Base-by-base conservation (phyloP, 2,329 filamentous ascomycete species). In the Aspergillus amoenus region DNA sequence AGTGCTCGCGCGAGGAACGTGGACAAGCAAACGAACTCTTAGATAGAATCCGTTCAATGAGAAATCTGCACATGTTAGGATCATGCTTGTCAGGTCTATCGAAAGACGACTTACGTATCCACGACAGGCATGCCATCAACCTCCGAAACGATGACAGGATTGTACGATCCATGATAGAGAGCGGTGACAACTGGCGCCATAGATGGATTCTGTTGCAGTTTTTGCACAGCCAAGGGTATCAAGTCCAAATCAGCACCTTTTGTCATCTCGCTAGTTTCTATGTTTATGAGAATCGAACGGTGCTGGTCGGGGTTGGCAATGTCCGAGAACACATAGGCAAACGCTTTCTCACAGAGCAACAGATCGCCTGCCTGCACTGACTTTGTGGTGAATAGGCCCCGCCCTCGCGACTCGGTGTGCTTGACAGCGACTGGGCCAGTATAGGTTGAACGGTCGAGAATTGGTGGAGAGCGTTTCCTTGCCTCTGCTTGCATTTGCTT, bases 321-420 rank as follows among this genome's bases (percentile, higher is more conserved):
- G 27, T 64, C 55, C n/a, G 54, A 30, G 34, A 61, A 66, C 7
- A 55, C 60, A 63, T 82, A 75, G 0, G 67, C 67, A 62, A 84
- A 83, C 0, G 82, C 82, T 59, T 85, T 85, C 58, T 85, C 83
- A 46, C 81, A 84, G 1, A 85, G 61, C 0, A 86, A 66, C 2
- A 84, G 69, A 4, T 84, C 79, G 0, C 82, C 82, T 0, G 78
- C 75, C 37, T 73, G 71, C 2, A 86, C 79, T 0, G 70, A 62
- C 18, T 70, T 68, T 0, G 76, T 82, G 0, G 79, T 80, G 61
- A 84, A 86, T 0, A 85, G 67, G 0, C 83, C 83, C 2, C 75
- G 73, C 2, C 81, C 82, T n/a, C 75, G 72, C 6, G 68, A 75
- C 1, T 67, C 64, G 0, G 78, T 77, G 6, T 65, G 45, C 34